Base-by-base conservation (phyloP, 106 monocot species). In the Vanilla planifolia region DNA sequence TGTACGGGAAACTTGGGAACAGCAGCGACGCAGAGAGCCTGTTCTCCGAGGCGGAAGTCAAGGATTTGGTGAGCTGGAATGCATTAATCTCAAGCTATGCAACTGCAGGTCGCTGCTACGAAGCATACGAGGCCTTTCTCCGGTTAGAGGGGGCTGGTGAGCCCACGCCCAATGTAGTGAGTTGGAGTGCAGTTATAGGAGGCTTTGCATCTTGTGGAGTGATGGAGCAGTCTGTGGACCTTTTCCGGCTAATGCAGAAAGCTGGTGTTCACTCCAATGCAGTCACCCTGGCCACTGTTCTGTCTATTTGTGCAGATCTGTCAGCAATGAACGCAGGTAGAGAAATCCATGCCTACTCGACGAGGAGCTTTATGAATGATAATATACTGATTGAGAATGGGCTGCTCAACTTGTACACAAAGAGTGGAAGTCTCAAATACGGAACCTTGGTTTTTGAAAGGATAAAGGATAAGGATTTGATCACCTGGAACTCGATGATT, bases 31-130 rank as follows among this genome's bases (percentile, higher is more conserved):
- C 89, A 0, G 68, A 73, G 59, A 41, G 35, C 5, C 22, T 78
- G 30, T 89, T 89, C 32, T 42, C 19, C 2, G 62, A 69, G 19
- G 60, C 53, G 4, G 30, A 40, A 7, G 27, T 9, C 10, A 84
- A 66, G 72, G 64, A 55, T 53, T 50, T 84, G 35, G 89, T 84
- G 13, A 75, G 68, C 24, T 89, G 84, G 84, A 89, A 89, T 68
- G 67, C 74, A 4, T 33, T 84, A 69, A 84, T 89, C 17, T 80
- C 89, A 1, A 72, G 77, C 68, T 84, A 89, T 56, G 83, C 77
- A 0, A 74, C 74, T 2, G 37, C 65, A 33, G 75, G 83, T 8
- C 51, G 71, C 3, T 80, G 76, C 35, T 7, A 75, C 11, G 59
- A 80, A 57, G 77, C 89, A n/a, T 64, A 65, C 30, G 77, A 77